Evolutionary conservation across 176 grass and related monocot species (phyloP).

Genomic region (Dendrocalamus sinicus): DNA sequence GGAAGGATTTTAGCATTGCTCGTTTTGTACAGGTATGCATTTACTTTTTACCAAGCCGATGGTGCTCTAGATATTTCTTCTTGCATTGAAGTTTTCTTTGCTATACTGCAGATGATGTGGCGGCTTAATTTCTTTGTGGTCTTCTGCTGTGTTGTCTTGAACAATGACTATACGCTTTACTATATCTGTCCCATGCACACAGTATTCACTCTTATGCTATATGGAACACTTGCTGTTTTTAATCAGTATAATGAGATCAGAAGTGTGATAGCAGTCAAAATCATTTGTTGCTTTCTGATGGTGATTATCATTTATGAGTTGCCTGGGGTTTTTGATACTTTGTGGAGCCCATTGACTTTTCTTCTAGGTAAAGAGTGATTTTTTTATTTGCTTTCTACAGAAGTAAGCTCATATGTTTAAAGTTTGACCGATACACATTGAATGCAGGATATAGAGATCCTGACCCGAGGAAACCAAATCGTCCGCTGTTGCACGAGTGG

Average conservation of each 20-base stretch:
- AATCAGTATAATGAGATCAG: constrained; percentile 55
- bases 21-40: constrained; percentile 48
- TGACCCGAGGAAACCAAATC: constrained; percentile 45
- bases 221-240: constrained; percentile 50
- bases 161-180: too few species aligned
- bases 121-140: too few species aligned
- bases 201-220: constrained; percentile 48
- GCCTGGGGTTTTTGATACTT: constrained; percentile 49
- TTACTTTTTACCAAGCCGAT: neutral
- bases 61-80: constrained; percentile 24
- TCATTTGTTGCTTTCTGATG: constrained; percentile 48
- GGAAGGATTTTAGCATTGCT: constrained; percentile 56
- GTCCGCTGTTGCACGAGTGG: constrained; percentile 57
- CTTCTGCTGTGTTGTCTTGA: too few species aligned
- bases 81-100: neutral
- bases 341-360: constrained; percentile 56
- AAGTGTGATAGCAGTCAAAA: constrained; percentile 45
- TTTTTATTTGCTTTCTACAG: neutral
- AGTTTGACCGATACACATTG: constrained; percentile 7
- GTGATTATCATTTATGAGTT: constrained; percentile 53
- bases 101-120: constrained; percentile 30
- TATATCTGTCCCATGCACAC: too few species aligned
- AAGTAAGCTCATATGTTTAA: neutral
- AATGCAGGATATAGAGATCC: constrained; percentile 52
- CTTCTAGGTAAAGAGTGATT: constrained; percentile 39